A percentile compares a stretch with the other conserved stretches of the same genome.
phyloP scores from a whole-genome alignment of 257 asterid genomes.

The Plectranthus barbatus region DNA sequence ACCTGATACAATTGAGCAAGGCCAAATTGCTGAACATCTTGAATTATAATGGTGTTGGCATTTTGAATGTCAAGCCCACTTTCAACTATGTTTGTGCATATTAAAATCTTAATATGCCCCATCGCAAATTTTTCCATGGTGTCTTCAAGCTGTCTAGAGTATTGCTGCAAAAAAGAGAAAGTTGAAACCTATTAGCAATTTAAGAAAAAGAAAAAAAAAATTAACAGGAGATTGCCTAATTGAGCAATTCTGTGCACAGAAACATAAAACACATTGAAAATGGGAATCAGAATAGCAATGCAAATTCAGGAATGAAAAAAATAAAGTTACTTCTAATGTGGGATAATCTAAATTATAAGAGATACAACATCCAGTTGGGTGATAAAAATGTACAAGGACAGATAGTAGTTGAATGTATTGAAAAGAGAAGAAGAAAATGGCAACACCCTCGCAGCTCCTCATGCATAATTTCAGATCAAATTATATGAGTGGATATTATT shows the following conservation, averaged over 20 bases:
- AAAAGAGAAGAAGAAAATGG: too few species aligned
- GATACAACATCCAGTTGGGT: not conserved
- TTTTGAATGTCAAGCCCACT: conserved; percentile 99
- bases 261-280: not conserved
- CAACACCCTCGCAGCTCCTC: not conserved
- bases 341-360: not conserved
- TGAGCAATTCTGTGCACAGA: too few species aligned
- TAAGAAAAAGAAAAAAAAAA: not conserved
- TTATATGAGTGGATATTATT: not conserved
- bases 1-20: conserved; percentile 99
- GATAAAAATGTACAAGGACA: not conserved
- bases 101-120: conserved; percentile 72
- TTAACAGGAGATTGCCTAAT: too few species aligned
- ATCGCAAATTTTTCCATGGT: conserved; percentile 85
- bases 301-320: not conserved
- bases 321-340: not conserved
- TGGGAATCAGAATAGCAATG: not conserved
- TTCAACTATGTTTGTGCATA: conserved; percentile 96
- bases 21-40: conserved; percentile 95
- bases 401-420: not conserved
- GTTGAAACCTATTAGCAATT: conserved; percentile 5
- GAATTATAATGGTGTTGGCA: conserved; percentile 87
- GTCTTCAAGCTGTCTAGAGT: conserved; percentile 90
- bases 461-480: not conserved
- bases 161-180: conserved; percentile 56